A percentile compares a stretch with the other conserved stretches of the same genome.
Conservation (phyloP, 225 moss, liverwort and hornwort species). For the Pseudisothecium myosuroides region DNA sequence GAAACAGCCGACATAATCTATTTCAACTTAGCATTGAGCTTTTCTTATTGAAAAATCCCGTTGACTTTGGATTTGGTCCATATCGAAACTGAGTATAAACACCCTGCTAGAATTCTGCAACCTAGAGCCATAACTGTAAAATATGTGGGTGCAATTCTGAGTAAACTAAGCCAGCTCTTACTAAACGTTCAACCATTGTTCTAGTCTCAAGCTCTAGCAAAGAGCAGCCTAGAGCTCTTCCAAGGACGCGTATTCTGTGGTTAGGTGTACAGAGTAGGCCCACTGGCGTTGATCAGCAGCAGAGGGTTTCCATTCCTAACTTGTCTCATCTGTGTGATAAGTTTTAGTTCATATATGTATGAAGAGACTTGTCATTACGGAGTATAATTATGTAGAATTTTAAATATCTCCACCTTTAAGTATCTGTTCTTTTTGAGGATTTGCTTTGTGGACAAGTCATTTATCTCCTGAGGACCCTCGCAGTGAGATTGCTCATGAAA, state of each 20-base stretch:
- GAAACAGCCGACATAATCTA: not conserved
- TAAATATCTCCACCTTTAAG: too few relatives aligned
- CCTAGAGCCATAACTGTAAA: not conserved
- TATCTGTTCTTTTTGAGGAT: too few relatives aligned
- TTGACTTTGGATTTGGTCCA: not conserved
- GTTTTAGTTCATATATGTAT: too few relatives aligned
- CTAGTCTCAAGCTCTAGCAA: not conserved
- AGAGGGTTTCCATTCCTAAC: not conserved
- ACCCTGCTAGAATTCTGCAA: not conserved
- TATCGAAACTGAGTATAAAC: not conserved
- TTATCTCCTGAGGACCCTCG: too few relatives aligned
- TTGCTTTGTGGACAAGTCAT: too few relatives aligned
- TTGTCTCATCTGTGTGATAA: too few relatives aligned
- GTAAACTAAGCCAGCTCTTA: too few relatives aligned
- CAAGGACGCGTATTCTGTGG: not conserved
- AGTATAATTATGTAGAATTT: too few relatives aligned
- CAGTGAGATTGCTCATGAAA: too few relatives aligned
- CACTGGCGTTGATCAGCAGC: too few relatives aligned
- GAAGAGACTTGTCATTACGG: too few relatives aligned
- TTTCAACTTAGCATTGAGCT: not conserved
- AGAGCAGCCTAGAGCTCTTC: not conserved
- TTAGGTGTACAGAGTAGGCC: too few relatives aligned
- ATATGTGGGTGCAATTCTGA: not conserved
- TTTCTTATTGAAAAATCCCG: not conserved
- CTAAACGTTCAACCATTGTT: not conserved